Percentiles rank a stretch among this genome's conserved stretches.
phyloP scores from a whole-genome alignment of 805 yeast genomes.

The Monosporozyma aquatica region DNA sequence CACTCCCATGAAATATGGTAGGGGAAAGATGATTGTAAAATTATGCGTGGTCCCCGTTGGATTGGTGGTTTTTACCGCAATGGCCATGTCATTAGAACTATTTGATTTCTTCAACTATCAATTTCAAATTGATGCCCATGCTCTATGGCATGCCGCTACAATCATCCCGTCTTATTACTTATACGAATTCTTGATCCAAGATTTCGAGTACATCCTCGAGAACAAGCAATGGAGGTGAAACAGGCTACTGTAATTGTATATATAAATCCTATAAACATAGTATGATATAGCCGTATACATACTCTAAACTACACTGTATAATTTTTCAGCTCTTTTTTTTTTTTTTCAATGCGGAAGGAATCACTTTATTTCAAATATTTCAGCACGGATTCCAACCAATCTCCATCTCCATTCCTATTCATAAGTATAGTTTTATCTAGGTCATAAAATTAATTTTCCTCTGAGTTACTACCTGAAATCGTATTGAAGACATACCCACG shows the following conservation, averaged over 20 bases:
- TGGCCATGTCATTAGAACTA: slow-evolving; percentile 83
- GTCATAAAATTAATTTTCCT: no score
- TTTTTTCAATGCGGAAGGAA: no score
- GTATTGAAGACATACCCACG: no score
- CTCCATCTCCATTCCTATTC: no score
- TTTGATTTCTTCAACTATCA: slow-evolving; percentile 76
- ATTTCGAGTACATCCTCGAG: slow-evolving; percentile 23
- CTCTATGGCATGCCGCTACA: slow-evolving; percentile 88
- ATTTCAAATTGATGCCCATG: slow-evolving; percentile 79
- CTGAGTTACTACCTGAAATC: no score
- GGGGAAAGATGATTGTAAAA: slow-evolving; percentile 7
- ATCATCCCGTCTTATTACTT: slow-evolving; percentile 70
- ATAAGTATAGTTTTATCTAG: no score
- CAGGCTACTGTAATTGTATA: not conserved
- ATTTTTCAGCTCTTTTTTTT: no score
- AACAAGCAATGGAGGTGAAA: slow-evolving; percentile 1
- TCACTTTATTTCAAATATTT: no score
- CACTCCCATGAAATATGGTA: not conserved
- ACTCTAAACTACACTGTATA: no score
- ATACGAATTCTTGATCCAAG: slow-evolving; percentile 51
- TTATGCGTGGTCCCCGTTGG: slow-evolving; percentile 40
- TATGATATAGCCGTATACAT: no score
- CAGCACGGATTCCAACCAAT: no score
- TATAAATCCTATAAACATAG: not conserved
- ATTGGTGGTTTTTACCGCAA: slow-evolving; percentile 43